Conservation (phyloP, 2,329 filamentous ascomycete genomes). For the Aspergillus awamori region DNA sequence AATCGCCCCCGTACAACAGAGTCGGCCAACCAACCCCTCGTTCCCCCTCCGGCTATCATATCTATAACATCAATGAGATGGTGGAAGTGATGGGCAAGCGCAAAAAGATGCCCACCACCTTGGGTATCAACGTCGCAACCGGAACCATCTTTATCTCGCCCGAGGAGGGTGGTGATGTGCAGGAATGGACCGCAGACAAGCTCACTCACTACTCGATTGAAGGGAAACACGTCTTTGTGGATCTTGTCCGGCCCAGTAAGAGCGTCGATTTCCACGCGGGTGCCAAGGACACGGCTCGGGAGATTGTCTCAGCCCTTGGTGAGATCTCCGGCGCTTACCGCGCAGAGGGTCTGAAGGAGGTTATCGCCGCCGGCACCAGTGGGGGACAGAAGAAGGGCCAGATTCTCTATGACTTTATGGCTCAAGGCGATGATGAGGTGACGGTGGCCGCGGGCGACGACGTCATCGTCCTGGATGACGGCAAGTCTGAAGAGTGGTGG, state of each 20-base stretch:
- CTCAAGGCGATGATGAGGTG: slow-evolving; percentile 94
- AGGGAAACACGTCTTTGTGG: slow-evolving; percentile 96
- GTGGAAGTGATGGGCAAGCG: slow-evolving; percentile 94
- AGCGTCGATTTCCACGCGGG: slow-evolving; percentile 96
- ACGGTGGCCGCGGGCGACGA: slow-evolving; percentile 89
- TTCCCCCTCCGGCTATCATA: slow-evolving; percentile 80
- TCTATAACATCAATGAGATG: slow-evolving; percentile 98
- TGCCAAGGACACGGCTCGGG: slow-evolving; percentile 92
- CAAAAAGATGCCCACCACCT: slow-evolving; percentile 96
- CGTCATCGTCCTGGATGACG: slow-evolving; percentile 85
- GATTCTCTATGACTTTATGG: slow-evolving; percentile 93
- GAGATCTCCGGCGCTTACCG: slow-evolving; percentile 85
- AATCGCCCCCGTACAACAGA: slow-evolving; percentile 61
- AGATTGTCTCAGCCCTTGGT: slow-evolving; percentile 85
- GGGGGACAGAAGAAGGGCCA: slow-evolving; percentile 75
- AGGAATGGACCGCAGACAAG: slow-evolving; percentile 93
- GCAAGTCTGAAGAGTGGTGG: slow-evolving; percentile 98
- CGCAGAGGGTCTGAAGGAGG: slow-evolving; percentile 79
- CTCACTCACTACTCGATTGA: slow-evolving; percentile 98
- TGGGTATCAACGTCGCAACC: slow-evolving; percentile 89
- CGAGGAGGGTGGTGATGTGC: slow-evolving; percentile 78
- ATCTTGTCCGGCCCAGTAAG: slow-evolving; percentile 87
- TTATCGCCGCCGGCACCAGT: slow-evolving; percentile 77
- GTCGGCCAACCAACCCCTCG: slow-evolving; percentile 52
- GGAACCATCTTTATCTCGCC: slow-evolving; percentile 89